Evolutionary conservation across 345 rosid species (phyloP), one percentile per base, ranked within the genome.

Genomic region (Eutrema heterophyllum): DNA sequence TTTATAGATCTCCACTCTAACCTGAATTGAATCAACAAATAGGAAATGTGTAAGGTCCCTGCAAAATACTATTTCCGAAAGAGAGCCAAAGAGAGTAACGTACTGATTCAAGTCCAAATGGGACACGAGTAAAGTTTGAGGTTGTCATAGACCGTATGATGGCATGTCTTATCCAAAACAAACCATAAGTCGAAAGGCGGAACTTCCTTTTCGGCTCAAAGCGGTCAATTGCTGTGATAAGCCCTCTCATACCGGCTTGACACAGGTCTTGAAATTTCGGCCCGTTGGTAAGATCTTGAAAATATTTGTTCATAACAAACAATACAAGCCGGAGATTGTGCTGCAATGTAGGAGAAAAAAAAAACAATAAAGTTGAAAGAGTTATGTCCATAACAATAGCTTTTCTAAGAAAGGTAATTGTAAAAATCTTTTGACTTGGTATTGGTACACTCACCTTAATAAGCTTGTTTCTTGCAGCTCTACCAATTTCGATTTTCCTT

Each of bases 91-190:
- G 59, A 40, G 43, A 16, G 66, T 33, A 68, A 78, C 73, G 30
- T 88, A 95, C 99, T 41, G 97, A 87, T 77, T 95, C 96, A 26
- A 95, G 96, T 75, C 99, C 96, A 74, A 87, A 95, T 6, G 99
- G 81, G 72, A 89, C 92, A 4, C 93, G 96, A 11, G 85, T 87
- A 56, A 92, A 87, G 85, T 89, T 95, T 36, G 97, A 88, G 38
- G 89, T 67, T 8, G 97, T 92, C 97, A 95, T 87, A 5, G 93
- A 95, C 13, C 97, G 87, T 45, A 83, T 82, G 36, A 95, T 90
- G 66, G 97, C 87, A 83, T 90, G 97, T 82, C 97, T 85, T 18
- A 95, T 92, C 99, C 99, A 95, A 78, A 92, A 91, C 44, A 95
- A 85, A 29, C 93, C 73, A 50, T 95, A 95, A 0, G 99, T 95